A percentile compares a stretch with the other conserved stretches of the same genome.
phyloP scores from a whole-genome alignment of 148 eudicot genomes.

The Rhododendron simsii region DNA sequence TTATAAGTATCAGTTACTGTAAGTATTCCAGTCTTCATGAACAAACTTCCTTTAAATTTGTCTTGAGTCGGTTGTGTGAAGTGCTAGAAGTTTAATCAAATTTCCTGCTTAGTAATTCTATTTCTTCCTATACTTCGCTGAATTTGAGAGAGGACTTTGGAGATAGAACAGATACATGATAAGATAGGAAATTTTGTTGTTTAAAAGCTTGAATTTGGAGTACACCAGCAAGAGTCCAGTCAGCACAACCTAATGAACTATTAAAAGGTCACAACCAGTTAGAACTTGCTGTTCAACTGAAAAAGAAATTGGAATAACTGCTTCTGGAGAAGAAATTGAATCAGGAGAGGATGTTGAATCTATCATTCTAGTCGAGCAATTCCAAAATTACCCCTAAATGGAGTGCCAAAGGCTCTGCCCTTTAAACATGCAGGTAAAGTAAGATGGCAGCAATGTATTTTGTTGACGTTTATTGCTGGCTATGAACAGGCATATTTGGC shows the following conservation, averaged over 20 bases:
- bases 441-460: not conserved
- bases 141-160: not conserved
- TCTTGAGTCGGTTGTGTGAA: not conserved
- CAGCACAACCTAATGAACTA: not conserved
- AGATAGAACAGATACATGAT: not conserved
- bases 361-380: not conserved
- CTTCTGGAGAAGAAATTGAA: not conserved
- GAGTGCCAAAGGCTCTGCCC: not conserved
- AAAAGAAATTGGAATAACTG: not conserved
- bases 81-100: not conserved
- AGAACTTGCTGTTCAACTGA: constrained; percentile 1
- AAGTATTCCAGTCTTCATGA: not conserved
- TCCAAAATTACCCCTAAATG: not conserved
- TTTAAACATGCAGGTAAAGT: not conserved
- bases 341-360: not conserved
- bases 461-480: constrained; percentile 7
- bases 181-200: not conserved
- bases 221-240: not conserved
- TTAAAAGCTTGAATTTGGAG: not conserved
- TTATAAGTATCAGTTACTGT: not conserved
- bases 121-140: not conserved
- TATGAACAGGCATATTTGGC: constrained; percentile 18
- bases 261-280: not conserved
- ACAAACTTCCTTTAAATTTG: not conserved
- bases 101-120: not conserved